phyloP scores from a whole-genome alignment of 495 filamentous ascomycete species.

The Copromyces sp. region DNA sequence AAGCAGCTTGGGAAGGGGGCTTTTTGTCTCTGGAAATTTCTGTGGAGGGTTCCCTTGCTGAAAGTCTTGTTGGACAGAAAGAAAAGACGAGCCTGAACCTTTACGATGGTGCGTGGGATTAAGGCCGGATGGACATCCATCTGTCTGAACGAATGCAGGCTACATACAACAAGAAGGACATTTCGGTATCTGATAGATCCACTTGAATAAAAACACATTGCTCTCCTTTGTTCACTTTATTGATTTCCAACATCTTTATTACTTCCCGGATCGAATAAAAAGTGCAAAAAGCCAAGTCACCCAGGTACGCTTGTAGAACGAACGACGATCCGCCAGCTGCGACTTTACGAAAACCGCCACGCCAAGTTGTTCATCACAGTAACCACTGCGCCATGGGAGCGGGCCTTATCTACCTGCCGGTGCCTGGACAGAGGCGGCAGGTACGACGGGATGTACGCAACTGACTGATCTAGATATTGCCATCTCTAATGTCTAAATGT shows the following conservation, averaged over 20 bases:
- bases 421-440: background rate
- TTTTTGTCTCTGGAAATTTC: background rate
- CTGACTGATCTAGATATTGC: too few species aligned
- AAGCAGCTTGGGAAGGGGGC: background rate
- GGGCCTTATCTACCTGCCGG: background rate
- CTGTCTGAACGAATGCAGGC: conserved; percentile 4
- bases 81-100: conserved; percentile 2
- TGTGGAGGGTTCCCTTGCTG: conserved; percentile 6
- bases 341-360: too few species aligned
- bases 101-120: conserved; percentile 1
- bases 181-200: background rate
- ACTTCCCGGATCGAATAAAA: background rate
- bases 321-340: too few species aligned
- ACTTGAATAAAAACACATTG: background rate
- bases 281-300: background rate
- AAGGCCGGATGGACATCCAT: background rate
- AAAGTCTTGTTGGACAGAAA: background rate
- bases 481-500: too few species aligned
- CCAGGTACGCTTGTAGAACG: background rate
- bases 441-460: background rate
- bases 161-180: conserved; percentile 7
- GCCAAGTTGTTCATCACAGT: background rate
- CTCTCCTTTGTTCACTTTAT: background rate
- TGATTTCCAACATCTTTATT: background rate
- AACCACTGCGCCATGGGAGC: background rate